A percentile compares a stretch with the other conserved stretches of the same genome.
Conservation (phyloP, 805 yeast species). For the Lipomyces sp. region DNA sequence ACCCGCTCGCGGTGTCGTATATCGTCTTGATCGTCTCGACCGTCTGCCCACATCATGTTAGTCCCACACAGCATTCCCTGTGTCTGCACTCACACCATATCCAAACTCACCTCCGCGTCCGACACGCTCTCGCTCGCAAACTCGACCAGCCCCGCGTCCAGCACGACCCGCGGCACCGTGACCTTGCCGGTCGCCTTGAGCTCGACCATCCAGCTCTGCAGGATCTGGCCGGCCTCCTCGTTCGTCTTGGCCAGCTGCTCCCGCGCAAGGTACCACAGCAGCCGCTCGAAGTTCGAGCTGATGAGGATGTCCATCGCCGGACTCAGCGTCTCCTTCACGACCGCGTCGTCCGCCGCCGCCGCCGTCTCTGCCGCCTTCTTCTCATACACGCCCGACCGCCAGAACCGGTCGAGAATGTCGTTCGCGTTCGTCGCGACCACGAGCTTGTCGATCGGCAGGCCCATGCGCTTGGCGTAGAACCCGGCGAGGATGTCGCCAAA, state of each 20-base stretch:
- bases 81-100: no score
- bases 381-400: slow-evolving; percentile 80
- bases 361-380: slow-evolving; percentile 42
- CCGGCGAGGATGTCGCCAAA: slow-evolving; percentile 98
- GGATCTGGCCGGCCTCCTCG: slow-evolving; percentile 66
- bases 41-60: slow-evolving; percentile 49
- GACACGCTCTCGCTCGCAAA: slow-evolving; percentile 79
- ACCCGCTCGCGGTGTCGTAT: slow-evolving; percentile 54
- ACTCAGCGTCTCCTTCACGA: slow-evolving; percentile 82
- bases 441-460: slow-evolving; percentile 80
- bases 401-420: slow-evolving; percentile 89
- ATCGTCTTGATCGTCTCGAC: slow-evolving; percentile 69
- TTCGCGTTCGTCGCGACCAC: slow-evolving; percentile 95
- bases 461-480: slow-evolving; percentile 91
- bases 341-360: slow-evolving; percentile 50
- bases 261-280: slow-evolving; percentile 89
- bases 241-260: slow-evolving; percentile 59
- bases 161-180: slow-evolving; percentile 60
- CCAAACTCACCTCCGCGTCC: slow-evolving; percentile 51
- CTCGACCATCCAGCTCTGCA: slow-evolving; percentile 73
- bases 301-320: slow-evolving; percentile 99
- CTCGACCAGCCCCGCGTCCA: slow-evolving; percentile 61
- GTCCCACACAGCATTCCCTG: no score
- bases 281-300: slow-evolving; percentile 93
- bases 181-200: slow-evolving; percentile 76